phyloP scores from a whole-genome alignment of 305 asterid genomes.

The Solanum hybrid region DNA sequence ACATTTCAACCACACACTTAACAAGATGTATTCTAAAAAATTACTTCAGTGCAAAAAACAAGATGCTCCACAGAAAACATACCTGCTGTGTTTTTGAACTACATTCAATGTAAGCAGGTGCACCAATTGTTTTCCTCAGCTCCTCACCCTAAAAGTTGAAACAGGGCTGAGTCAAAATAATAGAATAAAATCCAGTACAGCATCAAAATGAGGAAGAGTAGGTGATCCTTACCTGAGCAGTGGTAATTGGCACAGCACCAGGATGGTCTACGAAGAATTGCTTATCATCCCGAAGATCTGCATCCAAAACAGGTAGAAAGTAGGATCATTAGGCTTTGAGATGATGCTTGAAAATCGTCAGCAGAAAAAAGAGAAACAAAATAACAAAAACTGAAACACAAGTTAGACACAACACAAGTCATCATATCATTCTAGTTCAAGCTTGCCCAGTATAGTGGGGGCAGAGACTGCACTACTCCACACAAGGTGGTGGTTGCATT shows the following conservation, averaged over 20 bases:
- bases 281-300: conserved; percentile 96
- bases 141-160: conserved; percentile 67
- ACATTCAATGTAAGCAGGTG: conserved; percentile 81
- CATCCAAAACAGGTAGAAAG: conserved; percentile 12
- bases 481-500: not conserved
- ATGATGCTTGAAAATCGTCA: not conserved
- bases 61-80: not conserved
- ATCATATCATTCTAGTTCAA: not conserved
- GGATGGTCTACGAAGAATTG: conserved; percentile 81
- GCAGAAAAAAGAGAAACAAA: not conserved
- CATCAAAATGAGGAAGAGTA: not conserved
- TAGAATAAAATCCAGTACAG: not conserved
- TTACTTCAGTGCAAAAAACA: not conserved
- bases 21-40: not conserved
- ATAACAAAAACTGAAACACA: not conserved
- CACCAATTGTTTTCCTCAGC: conserved; percentile 65
- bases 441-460: not conserved
- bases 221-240: conserved; percentile 54
- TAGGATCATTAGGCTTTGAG: not conserved
- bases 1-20: conserved; percentile 1
- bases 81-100: conserved; percentile 94
- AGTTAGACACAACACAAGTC: not conserved
- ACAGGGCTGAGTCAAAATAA: not conserved
- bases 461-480: not conserved
- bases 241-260: conserved; percentile 84